phyloP scores from a whole-genome alignment of 2,329 filamentous ascomycete genomes.

The Sporothrix euskadiensis region DNA sequence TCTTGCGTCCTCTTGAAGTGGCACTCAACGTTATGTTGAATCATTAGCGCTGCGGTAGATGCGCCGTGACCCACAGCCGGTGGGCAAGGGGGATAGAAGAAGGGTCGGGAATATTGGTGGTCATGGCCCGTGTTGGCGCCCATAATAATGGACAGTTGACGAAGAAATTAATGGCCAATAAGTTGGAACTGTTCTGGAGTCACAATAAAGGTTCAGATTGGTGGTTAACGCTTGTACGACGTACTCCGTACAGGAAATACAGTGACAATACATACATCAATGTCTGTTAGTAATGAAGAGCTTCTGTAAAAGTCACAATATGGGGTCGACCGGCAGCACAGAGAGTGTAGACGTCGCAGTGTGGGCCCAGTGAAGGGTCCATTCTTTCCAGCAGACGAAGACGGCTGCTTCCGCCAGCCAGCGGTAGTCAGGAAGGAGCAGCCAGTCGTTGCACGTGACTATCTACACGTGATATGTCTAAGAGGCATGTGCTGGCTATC shows the following conservation, averaged over 20 bases:
- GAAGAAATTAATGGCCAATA: background rate
- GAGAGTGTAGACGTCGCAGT: background rate
- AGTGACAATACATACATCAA: background rate
- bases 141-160: background rate
- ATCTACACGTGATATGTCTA: background rate
- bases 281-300: background rate
- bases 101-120: too few species aligned
- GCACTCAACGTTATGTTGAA: background rate
- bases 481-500: conserved; percentile 12
- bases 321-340: background rate
- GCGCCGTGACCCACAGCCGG: background rate
- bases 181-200: background rate
- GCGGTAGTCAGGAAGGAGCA: background rate
- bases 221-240: background rate
- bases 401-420: conserved; percentile 7
- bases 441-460: background rate
- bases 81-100: too few species aligned
- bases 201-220: background rate
- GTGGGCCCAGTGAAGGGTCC: conserved; percentile 4
- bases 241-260: background rate
- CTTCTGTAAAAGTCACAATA: background rate
- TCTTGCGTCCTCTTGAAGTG: background rate
- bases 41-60: conserved; percentile 10
- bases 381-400: conserved; percentile 4
- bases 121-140: background rate